Evolutionary conservation across 2,329 filamentous ascomycete genomes (phyloP).

Genomic region (Aspergillus ruber): DNA sequence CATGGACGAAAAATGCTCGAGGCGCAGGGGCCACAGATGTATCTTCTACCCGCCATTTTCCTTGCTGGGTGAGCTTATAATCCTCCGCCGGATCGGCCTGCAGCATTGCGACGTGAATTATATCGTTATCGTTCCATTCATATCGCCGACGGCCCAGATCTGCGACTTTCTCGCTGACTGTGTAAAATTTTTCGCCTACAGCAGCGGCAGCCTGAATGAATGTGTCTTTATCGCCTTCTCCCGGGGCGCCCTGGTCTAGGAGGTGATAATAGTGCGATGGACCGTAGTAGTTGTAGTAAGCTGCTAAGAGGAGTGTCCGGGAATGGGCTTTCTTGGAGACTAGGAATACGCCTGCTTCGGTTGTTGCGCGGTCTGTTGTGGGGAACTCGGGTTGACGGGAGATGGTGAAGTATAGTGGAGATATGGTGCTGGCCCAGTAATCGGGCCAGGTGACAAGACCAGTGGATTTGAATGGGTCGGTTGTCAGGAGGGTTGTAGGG

Average conservation of each 20-base stretch:
- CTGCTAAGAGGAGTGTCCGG: constrained; percentile 23
- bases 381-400: constrained; percentile 28
- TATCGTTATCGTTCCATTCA: constrained; percentile 7
- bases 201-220: constrained; percentile 22
- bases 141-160: constrained; percentile 12
- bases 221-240: constrained; percentile 24
- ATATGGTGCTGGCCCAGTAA: constrained; percentile 36
- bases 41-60: constrained; percentile 16
- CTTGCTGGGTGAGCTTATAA: constrained; percentile 15
- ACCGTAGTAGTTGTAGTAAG: constrained; percentile 30
- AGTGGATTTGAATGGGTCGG: constrained; percentile 43
- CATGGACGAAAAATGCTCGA: constrained; percentile 25
- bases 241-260: constrained; percentile 23
- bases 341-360: constrained; percentile 27
- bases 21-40: constrained; percentile 13
- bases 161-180: constrained; percentile 17
- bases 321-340: constrained; percentile 29
- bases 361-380: constrained; percentile 25
- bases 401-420: constrained; percentile 34
- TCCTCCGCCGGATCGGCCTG: constrained; percentile 27
- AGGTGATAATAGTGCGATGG: constrained; percentile 23
- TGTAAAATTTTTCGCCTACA: constrained; percentile 15
- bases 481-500: constrained; percentile 38
- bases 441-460: constrained; percentile 56
- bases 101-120: constrained; percentile 14